These are phyloP conservation scores for Pulveroboletus sp. DNA, from an alignment of 768 basidiomycete species.

Conservation along the genomic window DNA sequence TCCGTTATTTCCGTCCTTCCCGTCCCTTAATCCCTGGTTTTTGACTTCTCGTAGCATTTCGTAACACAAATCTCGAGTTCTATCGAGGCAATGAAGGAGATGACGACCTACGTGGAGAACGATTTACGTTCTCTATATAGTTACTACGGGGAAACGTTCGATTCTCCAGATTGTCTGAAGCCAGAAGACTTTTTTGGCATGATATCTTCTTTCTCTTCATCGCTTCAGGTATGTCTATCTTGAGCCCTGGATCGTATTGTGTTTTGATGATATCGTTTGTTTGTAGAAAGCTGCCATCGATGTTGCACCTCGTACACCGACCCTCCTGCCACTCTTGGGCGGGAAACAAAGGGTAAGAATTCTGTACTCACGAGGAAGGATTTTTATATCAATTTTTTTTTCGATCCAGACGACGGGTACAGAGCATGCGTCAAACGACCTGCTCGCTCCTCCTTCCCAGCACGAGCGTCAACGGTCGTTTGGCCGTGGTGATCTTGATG, in stretches of 20 bases:
- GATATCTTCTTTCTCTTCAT: conserved; percentile 69
- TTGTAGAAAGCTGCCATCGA: conserved; percentile 67
- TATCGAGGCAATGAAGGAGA: conserved; percentile 61
- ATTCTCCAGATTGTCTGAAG: conserved; percentile 58
- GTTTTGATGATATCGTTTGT: not conserved
- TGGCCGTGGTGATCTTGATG: conserved; percentile 76
- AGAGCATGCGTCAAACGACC: conserved; percentile 22
- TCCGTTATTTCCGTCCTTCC: not conserved
- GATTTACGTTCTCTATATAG: conserved; percentile 57
- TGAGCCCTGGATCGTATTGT: not conserved
- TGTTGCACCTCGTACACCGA: conserved; percentile 25
- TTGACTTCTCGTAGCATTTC: conserved; percentile 23
- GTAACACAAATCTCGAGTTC: conserved; percentile 38
- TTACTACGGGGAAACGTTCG: conserved; percentile 77
- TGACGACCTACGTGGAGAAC: conserved; percentile 50
- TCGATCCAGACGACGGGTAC: conserved; percentile 36
- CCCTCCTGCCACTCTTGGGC: not conserved
- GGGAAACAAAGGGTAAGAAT: conserved; percentile 8
- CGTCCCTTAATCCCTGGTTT: not conserved
- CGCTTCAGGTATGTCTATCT: conserved; percentile 50
- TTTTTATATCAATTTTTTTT: not conserved
- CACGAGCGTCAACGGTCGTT: conserved; percentile 49
- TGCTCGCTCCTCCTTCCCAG: conserved; percentile 38
- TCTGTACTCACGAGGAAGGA: not conserved
- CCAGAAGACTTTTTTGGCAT: conserved; percentile 81